Evolutionary conservation across 441 rosid genomes (phyloP), one percentile per base, ranked within the genome.

Genomic region (Pelargonium fulgidum): DNA sequence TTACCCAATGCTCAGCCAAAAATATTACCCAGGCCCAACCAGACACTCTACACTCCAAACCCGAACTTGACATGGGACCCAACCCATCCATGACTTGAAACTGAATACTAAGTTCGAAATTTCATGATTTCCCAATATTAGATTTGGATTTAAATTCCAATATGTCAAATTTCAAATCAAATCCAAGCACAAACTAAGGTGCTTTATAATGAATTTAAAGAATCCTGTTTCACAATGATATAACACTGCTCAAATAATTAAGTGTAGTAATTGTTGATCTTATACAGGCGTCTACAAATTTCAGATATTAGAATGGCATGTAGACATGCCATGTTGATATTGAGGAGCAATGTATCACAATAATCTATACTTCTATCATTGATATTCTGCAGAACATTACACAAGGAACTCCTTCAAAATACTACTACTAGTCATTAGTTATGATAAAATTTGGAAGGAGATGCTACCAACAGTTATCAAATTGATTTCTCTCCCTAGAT

Each of bases 131-230:
- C 33, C 33, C 33, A 26, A 26, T 26, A 26, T 26, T 26, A 2
- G 33, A 26, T 26, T 26, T 26, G 33, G 33, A 1, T 26, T 29
- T 29, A 29, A 29, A 29, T 29, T 29, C 36, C 36, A 29, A 29
- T 29, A 29, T 29, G 36, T 29, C 36, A 29, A 29, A 29, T 29
- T 29, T 29, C 36, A 29, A 29, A 29, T 29, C 5, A 3, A 29
- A 29, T 29, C 36, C 36, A 29, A 29, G 4, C 63, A 33, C 50
- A 68, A 59, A 33, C 58, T 56, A 48, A 36, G 26, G 1, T 66
- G 65, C 67, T 62, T 61, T 66, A n/a, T 5, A 14, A 66, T 16
- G 65, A 65, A 50, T n/a, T 1, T 22, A 62, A 48, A 70, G 68
- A 68, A 16, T 42, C 22, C 22, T 22, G 22, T 20, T 20, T 20